These are phyloP conservation scores for Zopfochytrium polystomum DNA, from an alignment of 371 early-diverging fungal genomes.

Conservation along the genomic window DNA sequence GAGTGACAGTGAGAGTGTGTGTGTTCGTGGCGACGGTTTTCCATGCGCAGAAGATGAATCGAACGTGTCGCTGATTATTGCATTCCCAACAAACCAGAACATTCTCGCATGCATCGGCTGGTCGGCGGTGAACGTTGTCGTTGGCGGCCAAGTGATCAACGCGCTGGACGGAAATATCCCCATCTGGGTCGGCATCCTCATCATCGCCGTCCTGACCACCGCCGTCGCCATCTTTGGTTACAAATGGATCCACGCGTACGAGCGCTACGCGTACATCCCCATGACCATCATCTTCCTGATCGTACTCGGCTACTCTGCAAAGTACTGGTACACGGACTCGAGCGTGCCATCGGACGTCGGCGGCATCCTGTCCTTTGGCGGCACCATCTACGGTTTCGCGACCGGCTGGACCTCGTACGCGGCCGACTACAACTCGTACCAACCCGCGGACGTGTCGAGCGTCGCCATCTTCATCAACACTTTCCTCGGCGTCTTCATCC, in stretches of 20 bases:
- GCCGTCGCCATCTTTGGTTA: conserved; percentile 38
- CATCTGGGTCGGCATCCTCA: conserved; percentile 26
- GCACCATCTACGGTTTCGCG: conserved; percentile 33
- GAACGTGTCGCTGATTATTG: no score
- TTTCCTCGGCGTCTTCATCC: conserved; percentile 36
- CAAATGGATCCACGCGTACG: conserved; percentile 31
- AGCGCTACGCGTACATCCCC: conserved; percentile 34
- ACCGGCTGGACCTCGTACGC: conserved; percentile 36
- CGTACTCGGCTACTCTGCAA: conserved; percentile 17
- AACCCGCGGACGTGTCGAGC: conserved; percentile 18
- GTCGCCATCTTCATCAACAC: conserved; percentile 22
- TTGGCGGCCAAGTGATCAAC: background rate
- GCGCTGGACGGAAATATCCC: conserved; percentile 4
- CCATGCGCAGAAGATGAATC: no score
- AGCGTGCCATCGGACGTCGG: conserved; percentile 5
- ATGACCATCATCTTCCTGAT: conserved; percentile 35
- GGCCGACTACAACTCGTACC: conserved; percentile 36
- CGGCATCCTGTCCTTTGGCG: conserved; percentile 24
- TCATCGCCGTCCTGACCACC: conserved; percentile 30
- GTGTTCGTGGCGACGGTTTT: no score
- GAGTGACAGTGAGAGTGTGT: no score
- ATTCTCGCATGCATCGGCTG: background rate
- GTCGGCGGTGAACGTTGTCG: background rate
- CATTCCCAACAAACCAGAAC: no score
- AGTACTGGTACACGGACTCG: background rate